Base-by-base conservation (phyloP, 202 grass and related monocot genomes). In the Digitaria exilis region DNA sequence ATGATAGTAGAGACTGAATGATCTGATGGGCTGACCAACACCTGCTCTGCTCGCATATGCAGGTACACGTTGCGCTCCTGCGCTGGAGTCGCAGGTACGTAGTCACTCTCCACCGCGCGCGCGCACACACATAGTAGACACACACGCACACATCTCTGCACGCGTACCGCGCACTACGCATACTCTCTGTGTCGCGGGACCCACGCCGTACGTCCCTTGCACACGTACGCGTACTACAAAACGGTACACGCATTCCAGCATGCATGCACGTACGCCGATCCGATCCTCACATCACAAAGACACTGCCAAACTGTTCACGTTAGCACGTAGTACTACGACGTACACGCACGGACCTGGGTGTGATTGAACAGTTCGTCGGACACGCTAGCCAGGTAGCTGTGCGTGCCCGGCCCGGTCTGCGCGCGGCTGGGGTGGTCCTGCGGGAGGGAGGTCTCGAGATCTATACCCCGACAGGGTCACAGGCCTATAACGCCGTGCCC, bases 391-490 rank as follows among this genome's bases (percentile, higher is more conserved):
- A 56, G 52, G 21, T 31, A 62, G 25, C 25, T 39, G 26, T 24
- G 42, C 66, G 21, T 16, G 24, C 41, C 34, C 31, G 32, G 35
- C 2, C 35, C 43, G n/a, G 37, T 39, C 14, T 68, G n/a, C 3
- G n/a, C 1, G 6, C 8, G 32, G 18, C 12, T 16, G 15, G n/a
- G 43, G 80, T 83, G 81, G 70, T 83, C 70, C 71, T 44, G 0
- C 50, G 37, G 37, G 37, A 8, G 1, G 42, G 30, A 59, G 63
- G 78, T 49, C 64, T 81, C 70, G 78, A 87, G 84, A 87, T 81
- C 84, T 87, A 78, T 22, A 87, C 78, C 78, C 77, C 84, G 84
- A 87, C 84, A 81, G 57, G 78, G 78, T 81, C 65, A 69, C 78
- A 87, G 62, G 78, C 62, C 84, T 81, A 81, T 81, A 81, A 81